These are phyloP conservation scores for Eustoma russellianum DNA, from an alignment of 257 asterid species.

Conservation along the genomic window DNA sequence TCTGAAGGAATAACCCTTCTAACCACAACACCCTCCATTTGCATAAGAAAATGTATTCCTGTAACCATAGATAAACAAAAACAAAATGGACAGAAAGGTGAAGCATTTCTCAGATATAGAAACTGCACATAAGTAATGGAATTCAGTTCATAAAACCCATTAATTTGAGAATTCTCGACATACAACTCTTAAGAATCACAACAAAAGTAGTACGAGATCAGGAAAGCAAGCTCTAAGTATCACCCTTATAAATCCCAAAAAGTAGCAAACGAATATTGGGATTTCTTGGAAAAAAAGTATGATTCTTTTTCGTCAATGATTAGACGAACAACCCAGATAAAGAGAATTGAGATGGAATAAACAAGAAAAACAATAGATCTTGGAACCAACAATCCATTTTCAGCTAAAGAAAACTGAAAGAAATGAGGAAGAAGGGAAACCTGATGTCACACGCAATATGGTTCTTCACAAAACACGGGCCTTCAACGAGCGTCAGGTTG, in stretches of 20 bases:
- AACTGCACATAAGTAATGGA: background rate
- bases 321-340: background rate
- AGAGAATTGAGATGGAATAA: background rate
- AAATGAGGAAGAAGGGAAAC: background rate
- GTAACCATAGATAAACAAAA: background rate
- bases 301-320: too few relatives aligned
- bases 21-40: constrained; percentile 69
- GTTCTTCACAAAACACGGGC: too few relatives aligned
- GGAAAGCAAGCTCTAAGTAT: too few relatives aligned
- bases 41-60: background rate
- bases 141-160: too few relatives aligned
- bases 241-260: too few relatives aligned
- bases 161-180: background rate
- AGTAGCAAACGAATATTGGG: too few relatives aligned
- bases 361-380: constrained; percentile 10
- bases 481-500: too few relatives aligned
- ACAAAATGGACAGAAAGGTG: background rate
- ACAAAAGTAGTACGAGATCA: too few relatives aligned
- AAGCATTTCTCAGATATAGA: background rate
- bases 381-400: constrained; percentile 9
- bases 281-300: too few relatives aligned
- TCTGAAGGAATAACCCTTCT: constrained; percentile 93
- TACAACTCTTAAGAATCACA: too few relatives aligned
- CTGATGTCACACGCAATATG: background rate
- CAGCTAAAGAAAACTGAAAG: constrained; percentile 2